Percentiles rank a stretch among this genome's conserved stretches.
phyloP scores from a whole-genome alignment of 2,329 filamentous ascomycete species.

The Cryphonectria nitschkei region DNA sequence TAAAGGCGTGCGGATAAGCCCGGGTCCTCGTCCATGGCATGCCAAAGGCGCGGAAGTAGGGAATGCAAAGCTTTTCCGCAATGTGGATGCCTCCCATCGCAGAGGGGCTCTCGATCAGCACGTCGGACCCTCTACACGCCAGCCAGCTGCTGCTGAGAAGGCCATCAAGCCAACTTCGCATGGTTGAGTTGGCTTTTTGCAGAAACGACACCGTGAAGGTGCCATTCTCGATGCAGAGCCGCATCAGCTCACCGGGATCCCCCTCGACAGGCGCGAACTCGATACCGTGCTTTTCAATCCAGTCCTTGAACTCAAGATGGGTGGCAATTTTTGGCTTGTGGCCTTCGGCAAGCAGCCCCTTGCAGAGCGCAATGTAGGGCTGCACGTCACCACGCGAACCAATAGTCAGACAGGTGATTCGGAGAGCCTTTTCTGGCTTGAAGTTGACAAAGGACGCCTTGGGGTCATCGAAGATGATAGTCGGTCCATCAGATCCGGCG shows the following conservation, averaged over 20 bases:
- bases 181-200: conserved; percentile 81
- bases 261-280: conserved; percentile 88
- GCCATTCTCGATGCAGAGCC: conserved; percentile 92
- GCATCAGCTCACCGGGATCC: conserved; percentile 92
- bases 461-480: conserved; percentile 87
- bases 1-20: conserved; percentile 95
- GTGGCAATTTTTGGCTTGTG: conserved; percentile 88
- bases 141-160: conserved; percentile 80
- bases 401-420: conserved; percentile 92
- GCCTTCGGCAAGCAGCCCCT: conserved; percentile 84
- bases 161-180: conserved; percentile 93
- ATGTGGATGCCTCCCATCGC: conserved; percentile 99
- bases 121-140: conserved; percentile 83
- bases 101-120: conserved; percentile 93
- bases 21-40: conserved; percentile 98
- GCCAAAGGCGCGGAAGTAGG: conserved; percentile 95
- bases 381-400: conserved; percentile 96
- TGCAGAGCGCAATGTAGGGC: conserved; percentile 95
- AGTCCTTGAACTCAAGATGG: conserved; percentile 84
- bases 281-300: conserved; percentile 92
- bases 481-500: conserved; percentile 61
- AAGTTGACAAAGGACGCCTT: conserved; percentile 88
- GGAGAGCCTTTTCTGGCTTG: conserved; percentile 78
- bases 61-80: conserved; percentile 87
- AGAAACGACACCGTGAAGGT: conserved; percentile 95